Percentiles rank a stretch among this genome's conserved stretches.
Conservation (phyloP, 1,139 yeast genomes). For the Meyerozyma smithsonii region DNA sequence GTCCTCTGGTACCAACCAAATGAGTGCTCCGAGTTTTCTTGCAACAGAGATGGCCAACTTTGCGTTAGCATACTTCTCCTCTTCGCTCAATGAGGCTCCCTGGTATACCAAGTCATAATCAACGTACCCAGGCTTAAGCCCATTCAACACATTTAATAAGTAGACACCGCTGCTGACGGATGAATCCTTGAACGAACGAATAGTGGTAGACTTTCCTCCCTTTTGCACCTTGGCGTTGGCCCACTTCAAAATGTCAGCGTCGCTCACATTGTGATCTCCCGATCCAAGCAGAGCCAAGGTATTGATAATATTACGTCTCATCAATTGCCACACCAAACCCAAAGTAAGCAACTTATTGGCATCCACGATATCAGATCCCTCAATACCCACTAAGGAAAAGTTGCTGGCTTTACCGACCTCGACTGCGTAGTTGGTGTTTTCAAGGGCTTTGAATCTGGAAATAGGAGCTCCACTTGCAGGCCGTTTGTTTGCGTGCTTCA, state of each 20-base stretch:
- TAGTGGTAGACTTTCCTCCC: slow-evolving; percentile 67
- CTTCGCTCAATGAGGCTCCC: slow-evolving; percentile 61
- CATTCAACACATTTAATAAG: slow-evolving; percentile 85
- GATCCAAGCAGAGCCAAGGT: slow-evolving; percentile 73
- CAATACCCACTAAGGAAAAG: slow-evolving; percentile 94
- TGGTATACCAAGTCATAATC: slow-evolving; percentile 87
- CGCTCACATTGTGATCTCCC: slow-evolving; percentile 62
- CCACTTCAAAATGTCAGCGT: slow-evolving; percentile 87
- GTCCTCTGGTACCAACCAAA: slow-evolving; percentile 99
- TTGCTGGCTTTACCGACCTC: slow-evolving; percentile 90
- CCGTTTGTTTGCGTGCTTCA: slow-evolving; percentile 75
- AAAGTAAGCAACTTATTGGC: slow-evolving; percentile 86
- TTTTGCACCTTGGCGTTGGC: slow-evolving; percentile 79
- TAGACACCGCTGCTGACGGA: slow-evolving; percentile 72
- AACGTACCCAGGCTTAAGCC: slow-evolving; percentile 95
- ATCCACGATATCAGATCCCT: slow-evolving; percentile 95
- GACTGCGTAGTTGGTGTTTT: slow-evolving; percentile 93
- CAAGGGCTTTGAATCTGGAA: slow-evolving; percentile 90
- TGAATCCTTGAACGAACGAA: slow-evolving; percentile 83
- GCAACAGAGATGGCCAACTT: slow-evolving; percentile 97
- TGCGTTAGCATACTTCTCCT: slow-evolving; percentile 89
- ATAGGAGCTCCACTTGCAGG: slow-evolving; percentile 69
- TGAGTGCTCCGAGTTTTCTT: slow-evolving; percentile 94
- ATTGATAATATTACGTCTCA: slow-evolving; percentile 90
- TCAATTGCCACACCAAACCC: slow-evolving; percentile 98